Evolutionary conservation across 1,284 basidiomycete genomes (phyloP).

Genomic region (Moesziomyces parantarcticus): DNA sequence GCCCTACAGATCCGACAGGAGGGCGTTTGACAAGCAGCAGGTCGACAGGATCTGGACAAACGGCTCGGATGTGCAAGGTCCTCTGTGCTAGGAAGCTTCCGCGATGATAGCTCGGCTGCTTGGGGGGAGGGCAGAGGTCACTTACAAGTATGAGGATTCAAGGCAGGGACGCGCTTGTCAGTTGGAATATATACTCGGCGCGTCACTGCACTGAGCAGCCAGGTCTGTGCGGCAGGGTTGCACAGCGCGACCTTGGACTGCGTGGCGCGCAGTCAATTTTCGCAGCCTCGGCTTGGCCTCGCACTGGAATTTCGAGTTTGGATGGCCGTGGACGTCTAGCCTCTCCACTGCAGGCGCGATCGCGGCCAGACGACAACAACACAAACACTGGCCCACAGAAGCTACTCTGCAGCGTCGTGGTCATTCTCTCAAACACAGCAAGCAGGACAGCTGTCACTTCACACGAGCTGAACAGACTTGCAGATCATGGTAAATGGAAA

Average conservation of each 20-base stretch:
- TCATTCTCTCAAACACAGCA: too few species aligned
- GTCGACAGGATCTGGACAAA: neutral
- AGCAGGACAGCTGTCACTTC: too few species aligned
- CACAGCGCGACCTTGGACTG: neutral
- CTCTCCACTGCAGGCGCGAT: too few species aligned
- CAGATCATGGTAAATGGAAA: too few species aligned
- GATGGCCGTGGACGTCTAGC: constrained; percentile 7
- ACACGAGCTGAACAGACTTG: too few species aligned
- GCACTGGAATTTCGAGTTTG: constrained; percentile 31
- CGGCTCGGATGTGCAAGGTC: neutral
- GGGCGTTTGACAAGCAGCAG: neutral
- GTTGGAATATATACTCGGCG: constrained; percentile 24
- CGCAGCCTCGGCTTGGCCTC: too few species aligned
- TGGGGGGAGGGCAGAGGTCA: constrained; percentile 15
- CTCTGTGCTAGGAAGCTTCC: neutral
- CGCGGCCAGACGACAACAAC: too few species aligned
- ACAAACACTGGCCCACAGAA: too few species aligned
- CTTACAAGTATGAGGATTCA: constrained; percentile 46
- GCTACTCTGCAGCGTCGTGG: too few species aligned
- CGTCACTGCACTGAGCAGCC: constrained; percentile 2
- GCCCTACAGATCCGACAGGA: neutral
- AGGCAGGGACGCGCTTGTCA: constrained; percentile 1
- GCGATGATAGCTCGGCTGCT: constrained; percentile 6
- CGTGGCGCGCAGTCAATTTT: too few species aligned
- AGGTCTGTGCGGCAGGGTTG: constrained; percentile 7